Base-by-base conservation (phyloP, 805 yeast species). In the Pichia rugopelliculosa region DNA sequence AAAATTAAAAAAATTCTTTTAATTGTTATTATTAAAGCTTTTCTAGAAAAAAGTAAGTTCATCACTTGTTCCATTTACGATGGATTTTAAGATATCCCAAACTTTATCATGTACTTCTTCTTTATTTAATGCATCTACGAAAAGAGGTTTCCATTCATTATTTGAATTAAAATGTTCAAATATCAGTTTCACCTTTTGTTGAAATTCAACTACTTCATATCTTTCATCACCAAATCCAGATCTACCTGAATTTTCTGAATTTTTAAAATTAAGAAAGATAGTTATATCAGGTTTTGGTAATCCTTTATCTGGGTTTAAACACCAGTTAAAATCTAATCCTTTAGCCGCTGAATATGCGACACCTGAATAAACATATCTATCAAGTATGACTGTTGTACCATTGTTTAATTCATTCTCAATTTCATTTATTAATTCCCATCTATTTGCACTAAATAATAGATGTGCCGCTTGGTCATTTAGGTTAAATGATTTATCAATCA, bases 221-320 rank as follows among this genome's bases (percentile, higher is more conserved):
- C 96, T 70, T 64, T 93, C 99, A n/a, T 81, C 84, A 13, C 99
- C 99, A 71, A 85, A 93, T 1, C 95, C 95, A 11, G 79, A 80
- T 47, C 98, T 72, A 12, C 22, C 26, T 24, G 72, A 58, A 37
- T 70, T 72, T 7, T 66, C 74, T 52, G 64, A 59, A 27, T 77
- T 72, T 40, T 75, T 68, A 38, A 85, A 73, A 36, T 86, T 81
- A 49, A 93, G 67, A 55, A 91, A 93, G 1, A 93, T 47, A 0
- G 91, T 84, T 42, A 84, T 51, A 64, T 93, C 99, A 0, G 99
- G 98, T 54, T 70, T 76, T 1, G 96, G 89, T 13, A 93, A 72
- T 0, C 98, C 98, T 23, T 65, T 66, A 56, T 93, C 99, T 1
- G 96, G 93, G 26, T 70, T 67, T 18, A 74, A 66, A 55, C 96